phyloP scores from a whole-genome alignment of 768 basidiomycete species.

The Amanita phalloides region DNA sequence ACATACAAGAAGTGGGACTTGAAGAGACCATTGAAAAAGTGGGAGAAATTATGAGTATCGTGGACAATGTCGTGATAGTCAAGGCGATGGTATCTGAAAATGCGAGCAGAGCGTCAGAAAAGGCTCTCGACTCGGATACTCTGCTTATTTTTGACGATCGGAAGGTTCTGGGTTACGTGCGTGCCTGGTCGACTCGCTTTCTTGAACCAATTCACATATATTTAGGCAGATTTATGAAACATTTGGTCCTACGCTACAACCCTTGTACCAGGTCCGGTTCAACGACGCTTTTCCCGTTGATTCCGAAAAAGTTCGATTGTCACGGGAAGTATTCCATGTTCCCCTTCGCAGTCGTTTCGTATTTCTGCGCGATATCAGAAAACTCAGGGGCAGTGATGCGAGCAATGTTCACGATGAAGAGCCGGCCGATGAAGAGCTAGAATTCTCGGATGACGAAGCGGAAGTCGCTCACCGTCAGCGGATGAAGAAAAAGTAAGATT shows the following conservation, averaged over 20 bases:
- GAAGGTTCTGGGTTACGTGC: conserved; percentile 82
- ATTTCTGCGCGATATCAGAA: conserved; percentile 61
- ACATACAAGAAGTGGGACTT: conserved; percentile 48
- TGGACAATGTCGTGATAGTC: conserved; percentile 66
- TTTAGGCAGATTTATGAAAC: conserved; percentile 76
- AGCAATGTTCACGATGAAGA: conserved; percentile 95
- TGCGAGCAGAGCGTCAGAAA: conserved; percentile 37
- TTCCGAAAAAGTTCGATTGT: conserved; percentile 37
- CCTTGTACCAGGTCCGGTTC: conserved; percentile 84
- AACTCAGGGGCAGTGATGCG: conserved; percentile 82
- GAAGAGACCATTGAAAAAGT: conserved; percentile 65
- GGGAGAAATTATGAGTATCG: conserved; percentile 68
- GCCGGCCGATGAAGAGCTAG: conserved; percentile 78
- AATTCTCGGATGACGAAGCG: conserved; percentile 93
- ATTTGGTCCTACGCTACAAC: conserved; percentile 87
- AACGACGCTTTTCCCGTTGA: conserved; percentile 55
- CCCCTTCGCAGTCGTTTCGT: conserved; percentile 76
- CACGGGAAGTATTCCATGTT: conserved; percentile 72
- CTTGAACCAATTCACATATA: conserved; percentile 7
- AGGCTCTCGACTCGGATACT: conserved; percentile 80
- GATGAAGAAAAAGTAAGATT: conserved; percentile 46
- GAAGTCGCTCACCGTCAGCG: conserved; percentile 65
- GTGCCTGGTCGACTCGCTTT: conserved; percentile 16
- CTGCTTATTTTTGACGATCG: conserved; percentile 85
- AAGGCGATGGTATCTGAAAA: conserved; percentile 41